Evolutionary conservation across 129 eudicot genomes (phyloP), one percentile per base, ranked within the genome.

Genomic region (Saposhnikovia divaricata): DNA sequence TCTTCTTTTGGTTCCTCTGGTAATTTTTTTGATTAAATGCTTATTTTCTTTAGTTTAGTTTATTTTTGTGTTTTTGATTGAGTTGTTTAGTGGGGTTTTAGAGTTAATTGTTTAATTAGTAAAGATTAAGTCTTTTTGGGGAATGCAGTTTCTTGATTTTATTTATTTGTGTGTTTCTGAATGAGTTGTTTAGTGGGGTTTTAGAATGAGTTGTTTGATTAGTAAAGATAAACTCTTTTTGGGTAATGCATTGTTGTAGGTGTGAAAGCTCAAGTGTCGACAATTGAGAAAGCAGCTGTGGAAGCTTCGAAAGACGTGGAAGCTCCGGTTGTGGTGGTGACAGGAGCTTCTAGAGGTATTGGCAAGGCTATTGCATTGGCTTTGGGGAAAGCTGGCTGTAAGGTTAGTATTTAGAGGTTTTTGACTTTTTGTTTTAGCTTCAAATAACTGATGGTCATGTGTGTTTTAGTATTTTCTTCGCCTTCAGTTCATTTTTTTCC

Each of bases 331-430:
- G 96, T 88, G 81, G 81, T 94, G 57, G 88, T 94, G 76, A 94
- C 98, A 47, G 98, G 98, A 83, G 98, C 98, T 68, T 94, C 98
- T 44, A 90, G 98, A 87, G 98, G 98, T 47, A 94, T 94, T 23
- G 97, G 98, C 65, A 94, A 87, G 84, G 93, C 98, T 11, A 84
- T 88, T 82, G 97, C 98, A 39, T 83, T 94, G 83, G 83, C 96
- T 84, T 78, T 94, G 79, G 98, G 98, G 78, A 94, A 92, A 86
- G 92, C 97, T 81, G 98, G 98, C 72, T 94, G 98, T 79, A 94
- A 94, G 98, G 97, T 94, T 21, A 25, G 78, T 25, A 7, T 51
- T 46, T 18, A 27, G 39, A 14, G 37, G 75, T 69, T 69, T 69
- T 31, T 13, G 4, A 46, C 15, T 9, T 38, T 23, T 72, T 27